These are phyloP conservation scores for Populus hybrid DNA, from an alignment of 441 rosid genomes.

Conservation along the genomic window DNA sequence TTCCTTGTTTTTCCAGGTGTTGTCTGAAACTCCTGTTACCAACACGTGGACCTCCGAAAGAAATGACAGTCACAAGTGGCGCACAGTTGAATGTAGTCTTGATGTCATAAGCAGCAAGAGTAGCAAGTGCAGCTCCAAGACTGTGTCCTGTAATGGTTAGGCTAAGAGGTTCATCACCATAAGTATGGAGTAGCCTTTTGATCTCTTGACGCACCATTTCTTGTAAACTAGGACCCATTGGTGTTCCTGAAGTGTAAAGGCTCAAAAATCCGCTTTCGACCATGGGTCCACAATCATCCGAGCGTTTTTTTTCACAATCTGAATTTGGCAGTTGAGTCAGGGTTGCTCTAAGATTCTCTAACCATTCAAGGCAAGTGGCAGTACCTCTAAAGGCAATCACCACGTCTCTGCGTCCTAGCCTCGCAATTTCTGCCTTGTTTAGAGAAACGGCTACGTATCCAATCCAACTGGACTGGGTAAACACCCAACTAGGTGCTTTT, in stretches of 20 bases:
- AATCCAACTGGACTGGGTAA: slow-evolving; percentile 69
- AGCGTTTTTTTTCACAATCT: background rate
- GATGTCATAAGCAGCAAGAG: slow-evolving; percentile 59
- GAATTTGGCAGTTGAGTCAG: slow-evolving; percentile 41
- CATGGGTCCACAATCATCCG: slow-evolving; percentile 43
- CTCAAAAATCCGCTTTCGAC: slow-evolving; percentile 78
- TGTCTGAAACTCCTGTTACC: slow-evolving; percentile 56
- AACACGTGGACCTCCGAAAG: slow-evolving; percentile 86
- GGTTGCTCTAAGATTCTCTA: slow-evolving; percentile 73
- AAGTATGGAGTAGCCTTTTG: slow-evolving; percentile 43
- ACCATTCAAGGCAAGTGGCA: slow-evolving; percentile 81
- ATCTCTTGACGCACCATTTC: slow-evolving; percentile 61
- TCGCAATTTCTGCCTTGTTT: slow-evolving; percentile 60
- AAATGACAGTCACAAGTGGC: slow-evolving; percentile 69
- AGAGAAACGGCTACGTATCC: slow-evolving; percentile 83
- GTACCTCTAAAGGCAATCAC: slow-evolving; percentile 75
- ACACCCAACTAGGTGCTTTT: slow-evolving; percentile 54
- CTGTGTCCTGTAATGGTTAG: slow-evolving; percentile 79
- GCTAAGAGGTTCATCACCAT: slow-evolving; percentile 67
- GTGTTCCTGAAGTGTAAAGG: slow-evolving; percentile 55
- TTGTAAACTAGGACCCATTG: slow-evolving; percentile 42
- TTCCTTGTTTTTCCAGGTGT: slow-evolving; percentile 59
- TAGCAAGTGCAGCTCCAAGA: slow-evolving; percentile 67
- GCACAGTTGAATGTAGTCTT: slow-evolving; percentile 42
- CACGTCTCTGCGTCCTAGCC: slow-evolving; percentile 75